Percentiles rank a stretch among this genome's conserved stretches.
Evolutionary conservation across 257 asterid species (phyloP).

Genomic region (Ligustrum vulgare): DNA sequence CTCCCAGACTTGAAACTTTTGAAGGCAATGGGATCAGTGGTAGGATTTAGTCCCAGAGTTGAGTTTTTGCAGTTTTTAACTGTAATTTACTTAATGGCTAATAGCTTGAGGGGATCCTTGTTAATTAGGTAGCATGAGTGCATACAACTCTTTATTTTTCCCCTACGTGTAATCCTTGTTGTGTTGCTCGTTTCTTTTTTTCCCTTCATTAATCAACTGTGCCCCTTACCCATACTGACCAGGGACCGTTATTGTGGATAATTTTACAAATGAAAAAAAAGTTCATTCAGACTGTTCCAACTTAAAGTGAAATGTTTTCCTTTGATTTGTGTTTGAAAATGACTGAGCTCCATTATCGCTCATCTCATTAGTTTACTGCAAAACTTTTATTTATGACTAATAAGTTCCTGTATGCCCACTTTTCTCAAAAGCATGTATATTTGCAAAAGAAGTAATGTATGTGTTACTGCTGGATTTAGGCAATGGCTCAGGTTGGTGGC

Average conservation of each 20-base stretch:
- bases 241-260: background rate
- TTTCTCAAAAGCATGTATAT: constrained; percentile 1
- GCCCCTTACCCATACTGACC: background rate
- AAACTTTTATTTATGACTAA: background rate
- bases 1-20: background rate
- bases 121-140: background rate
- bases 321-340: background rate
- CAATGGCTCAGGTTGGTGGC: constrained; percentile 98
- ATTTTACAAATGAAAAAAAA: background rate
- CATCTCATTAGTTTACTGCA: background rate
- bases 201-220: background rate
- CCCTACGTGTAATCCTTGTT: background rate
- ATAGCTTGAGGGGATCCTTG: background rate
- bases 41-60: background rate
- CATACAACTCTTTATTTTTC: background rate
- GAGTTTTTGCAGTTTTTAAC: background rate
- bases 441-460: constrained; percentile 20
- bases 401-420: background rate
- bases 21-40: background rate
- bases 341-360: background rate
- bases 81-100: background rate
- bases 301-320: background rate
- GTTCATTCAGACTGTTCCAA: constrained; percentile 2
- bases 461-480: constrained; percentile 45
- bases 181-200: background rate